Base-by-base conservation (phyloP, 2,329 filamentous ascomycete species). In the Fusarium sp. region DNA sequence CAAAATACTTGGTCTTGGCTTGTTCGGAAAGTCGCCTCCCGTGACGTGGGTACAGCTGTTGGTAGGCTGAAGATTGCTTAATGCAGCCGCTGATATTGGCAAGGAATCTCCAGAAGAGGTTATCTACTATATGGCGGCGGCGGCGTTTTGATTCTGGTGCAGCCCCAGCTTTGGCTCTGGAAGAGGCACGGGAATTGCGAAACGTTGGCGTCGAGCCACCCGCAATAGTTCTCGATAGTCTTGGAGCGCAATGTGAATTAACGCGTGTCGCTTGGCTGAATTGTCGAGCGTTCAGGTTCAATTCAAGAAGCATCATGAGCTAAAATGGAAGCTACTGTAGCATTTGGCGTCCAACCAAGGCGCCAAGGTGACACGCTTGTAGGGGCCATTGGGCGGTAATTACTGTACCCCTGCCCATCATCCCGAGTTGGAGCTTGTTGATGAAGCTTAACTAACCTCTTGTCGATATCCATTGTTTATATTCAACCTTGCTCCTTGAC, bases 261-360 rank as follows among this genome's bases (percentile, higher is more conserved):
- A 40, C 39, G 48, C 28, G 42, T 22, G 46, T 52, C 36, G 34
- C 39, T 57, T 46, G 44, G 58, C 22, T 42, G 24, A 52, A 43
- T 20, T 69, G 22, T 24, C 22, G 22, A 24, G 22, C 7, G 45
- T 42, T 40, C 40, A 15, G n/a, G 31, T 24, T 33, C 42, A 45
- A 39, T 24, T 33, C 42, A 45, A 39, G 50, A 44, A 62, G 44
- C 39, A 45, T 63, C 42, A 33, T 36, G 36, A 66, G 60, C 60
- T 66, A 69, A 57, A 49, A 31, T 31, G 10, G 28, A 31, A 58
- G 48, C 15, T 33, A 31, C 39, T 56, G 43, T 54, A 44, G 28
- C 36, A 31, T 60, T 50, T 59, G 49, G 65, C 58, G 61, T 66
- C 68, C 68, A 72, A 67, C 68, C 68, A 67, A 55, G 26, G 48